These are phyloP conservation scores for Forsythia suspensa DNA, from an alignment of 257 asterid species.

Conservation along the genomic window DNA sequence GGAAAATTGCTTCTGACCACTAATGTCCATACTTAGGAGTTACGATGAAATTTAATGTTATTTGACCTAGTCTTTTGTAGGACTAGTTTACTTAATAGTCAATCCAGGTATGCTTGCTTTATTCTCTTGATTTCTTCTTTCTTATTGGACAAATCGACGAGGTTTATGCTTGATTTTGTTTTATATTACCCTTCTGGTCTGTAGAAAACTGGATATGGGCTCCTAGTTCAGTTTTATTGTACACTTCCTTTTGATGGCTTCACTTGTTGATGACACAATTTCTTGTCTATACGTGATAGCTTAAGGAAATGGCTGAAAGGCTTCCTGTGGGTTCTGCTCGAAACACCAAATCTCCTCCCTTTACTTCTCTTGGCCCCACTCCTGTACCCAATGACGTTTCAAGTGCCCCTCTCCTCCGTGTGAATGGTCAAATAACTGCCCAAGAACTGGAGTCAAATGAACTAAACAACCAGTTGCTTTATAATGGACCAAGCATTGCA, in stretches of 20 bases:
- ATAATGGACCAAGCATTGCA: slow-evolving; percentile 41
- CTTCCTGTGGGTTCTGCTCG: slow-evolving; percentile 70
- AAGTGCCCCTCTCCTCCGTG: slow-evolving; percentile 37
- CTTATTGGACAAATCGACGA: not conserved
- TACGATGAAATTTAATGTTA: not conserved
- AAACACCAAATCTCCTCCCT: slow-evolving; percentile 50
- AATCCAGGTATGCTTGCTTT: not conserved
- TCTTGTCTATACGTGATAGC: slow-evolving; percentile 28
- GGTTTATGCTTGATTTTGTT: not conserved
- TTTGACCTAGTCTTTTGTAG: not conserved
- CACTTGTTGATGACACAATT: slow-evolving; percentile 24
- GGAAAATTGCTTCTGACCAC: not conserved
- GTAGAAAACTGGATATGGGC: not conserved
- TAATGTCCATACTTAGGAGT: not conserved
- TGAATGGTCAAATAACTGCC: slow-evolving; percentile 37
- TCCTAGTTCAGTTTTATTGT: slow-evolving; percentile 1
- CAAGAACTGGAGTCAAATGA: slow-evolving; percentile 49
- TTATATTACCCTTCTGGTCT: not conserved
- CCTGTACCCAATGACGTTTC: slow-evolving; percentile 39
- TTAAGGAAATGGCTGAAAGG: slow-evolving; percentile 80
- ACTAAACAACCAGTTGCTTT: slow-evolving; percentile 39
- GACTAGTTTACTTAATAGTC: not conserved
- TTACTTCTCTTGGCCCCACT: slow-evolving; percentile 35
- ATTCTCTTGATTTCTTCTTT: not conserved
- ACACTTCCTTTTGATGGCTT: slow-evolving; percentile 11